Evolutionary conservation across 768 basidiomycete species (phyloP).

Genomic region (Paxillus involutus): DNA sequence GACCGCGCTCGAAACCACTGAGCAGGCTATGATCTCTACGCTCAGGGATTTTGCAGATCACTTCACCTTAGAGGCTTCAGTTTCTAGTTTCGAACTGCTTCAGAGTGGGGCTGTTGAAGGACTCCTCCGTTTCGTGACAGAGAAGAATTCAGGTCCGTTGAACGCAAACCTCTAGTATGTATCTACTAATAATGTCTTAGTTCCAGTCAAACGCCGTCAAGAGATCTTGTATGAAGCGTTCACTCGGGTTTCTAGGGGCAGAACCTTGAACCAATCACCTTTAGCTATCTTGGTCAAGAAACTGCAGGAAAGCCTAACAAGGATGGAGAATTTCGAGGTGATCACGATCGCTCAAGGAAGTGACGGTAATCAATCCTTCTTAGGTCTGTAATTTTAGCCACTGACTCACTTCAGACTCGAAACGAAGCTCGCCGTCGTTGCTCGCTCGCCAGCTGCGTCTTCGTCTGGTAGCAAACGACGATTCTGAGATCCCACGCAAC

Average conservation of each 20-base stretch:
- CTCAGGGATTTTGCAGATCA: constrained; percentile 77
- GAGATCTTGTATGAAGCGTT: constrained; percentile 82
- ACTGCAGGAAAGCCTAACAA: constrained; percentile 90
- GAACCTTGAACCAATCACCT: constrained; percentile 50
- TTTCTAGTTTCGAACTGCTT: constrained; percentile 94
- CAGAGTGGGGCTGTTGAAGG: constrained; percentile 93
- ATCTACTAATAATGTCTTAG: constrained; percentile 38
- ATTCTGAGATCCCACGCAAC: constrained; percentile 83
- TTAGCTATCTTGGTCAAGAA: constrained; percentile 89
- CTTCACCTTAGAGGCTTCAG: constrained; percentile 74
- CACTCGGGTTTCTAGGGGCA: constrained; percentile 48
- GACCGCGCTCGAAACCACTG: constrained; percentile 51
- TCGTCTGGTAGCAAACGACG: constrained; percentile 85
- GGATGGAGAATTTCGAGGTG: constrained; percentile 96
- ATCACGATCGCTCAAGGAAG: constrained; percentile 80
- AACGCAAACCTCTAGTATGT: not conserved
- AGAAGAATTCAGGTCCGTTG: constrained; percentile 42
- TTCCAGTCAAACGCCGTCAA: constrained; percentile 62
- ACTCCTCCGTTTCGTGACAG: constrained; percentile 78
- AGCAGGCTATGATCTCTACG: constrained; percentile 60
- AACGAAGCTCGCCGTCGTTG: constrained; percentile 85
- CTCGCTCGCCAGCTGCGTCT: constrained; percentile 92
- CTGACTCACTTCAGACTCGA: constrained; percentile 59
- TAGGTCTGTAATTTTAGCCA: not conserved
- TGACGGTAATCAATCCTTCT: constrained; percentile 54